Evolutionary conservation across 139 green algal genomes (phyloP), one percentile per base, ranked within the genome.

Genomic region (Desmodesmus armatus): DNA sequence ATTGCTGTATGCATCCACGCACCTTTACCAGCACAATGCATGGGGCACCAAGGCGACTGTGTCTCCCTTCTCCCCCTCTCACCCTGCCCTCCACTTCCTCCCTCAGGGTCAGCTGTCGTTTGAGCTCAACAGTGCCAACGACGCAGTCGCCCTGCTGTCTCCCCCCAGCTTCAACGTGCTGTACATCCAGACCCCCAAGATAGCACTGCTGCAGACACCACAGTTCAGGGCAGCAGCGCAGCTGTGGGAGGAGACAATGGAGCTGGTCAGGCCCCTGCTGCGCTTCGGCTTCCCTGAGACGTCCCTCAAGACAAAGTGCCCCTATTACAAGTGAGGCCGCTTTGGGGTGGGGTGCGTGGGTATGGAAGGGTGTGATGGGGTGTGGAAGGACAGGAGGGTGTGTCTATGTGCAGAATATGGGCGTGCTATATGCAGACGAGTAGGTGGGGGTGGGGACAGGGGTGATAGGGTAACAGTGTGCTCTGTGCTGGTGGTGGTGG

Each of bases 121-220:
- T 43, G 11, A 4, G 23, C 5, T 74, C 5, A 5, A 13, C n/a
- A n/a, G n/a, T n/a, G n/a, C n/a, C n/a, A n/a, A n/a, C n/a, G n/a
- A n/a, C n/a, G n/a, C 41, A 44, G 35, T n/a, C 25, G 37, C 49
- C 5, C 37, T 85, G 76, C 77, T 88, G 51, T 71, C 33, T 2
- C 41, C 83, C 3, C 70, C 71, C 17, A 67, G 62, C 31, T 92
- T 92, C 85, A 92, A 92, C 66, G 85, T 90, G 27, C 79, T 92
- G 40, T 89, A 89, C 15, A 85, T 92, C 1, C 67, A 87, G 49
- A 90, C 85, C 23, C 78, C 76, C 0, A 55, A 43, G 25, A 73
- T 83, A 23, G 31, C 21, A 5, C 15, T 86, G 25, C 63, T 87
- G 25, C 63, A 80, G 55, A 35, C 75, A n/a, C 85, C 88, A 5